phyloP scores from a whole-genome alignment of 331 rosid genomes.

The Pyracantha coccinea region DNA sequence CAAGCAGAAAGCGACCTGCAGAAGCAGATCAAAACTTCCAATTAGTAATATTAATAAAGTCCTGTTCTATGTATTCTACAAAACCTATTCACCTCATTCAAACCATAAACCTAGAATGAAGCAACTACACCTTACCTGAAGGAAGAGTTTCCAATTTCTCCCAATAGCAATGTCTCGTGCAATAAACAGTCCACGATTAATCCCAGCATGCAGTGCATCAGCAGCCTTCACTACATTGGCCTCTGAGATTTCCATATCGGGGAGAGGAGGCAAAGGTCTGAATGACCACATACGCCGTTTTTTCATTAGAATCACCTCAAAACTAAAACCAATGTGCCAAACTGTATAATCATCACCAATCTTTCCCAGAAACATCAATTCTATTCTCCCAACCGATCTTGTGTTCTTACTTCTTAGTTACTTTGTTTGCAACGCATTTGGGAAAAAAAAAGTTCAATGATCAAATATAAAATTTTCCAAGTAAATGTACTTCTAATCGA shows the following conservation, averaged over 20 bases:
- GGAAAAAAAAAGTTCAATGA: not conserved
- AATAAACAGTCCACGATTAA: conserved; percentile 50
- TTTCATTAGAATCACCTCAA: conserved; percentile 4
- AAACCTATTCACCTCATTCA: not conserved
- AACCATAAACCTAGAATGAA: not conserved
- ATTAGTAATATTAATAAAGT: not conserved
- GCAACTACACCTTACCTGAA: conserved; percentile 39
- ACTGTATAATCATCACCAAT: not conserved
- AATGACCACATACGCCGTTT: conserved; percentile 4
- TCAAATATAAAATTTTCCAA: not conserved
- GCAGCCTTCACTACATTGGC: conserved; percentile 45
- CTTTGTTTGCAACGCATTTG: not conserved
- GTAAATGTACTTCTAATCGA: not conserved
- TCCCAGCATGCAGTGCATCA: conserved; percentile 53
- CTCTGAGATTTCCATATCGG: conserved; percentile 89
- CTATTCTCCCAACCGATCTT: not conserved
- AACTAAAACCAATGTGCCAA: conserved; percentile 3
- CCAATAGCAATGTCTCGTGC: conserved; percentile 78
- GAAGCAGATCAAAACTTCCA: conserved; percentile 1
- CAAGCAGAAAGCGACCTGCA: conserved; percentile 62
- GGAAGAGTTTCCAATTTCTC: conserved; percentile 57
- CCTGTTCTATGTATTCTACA: not conserved
- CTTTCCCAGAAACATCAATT: not conserved
- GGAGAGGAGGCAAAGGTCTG: conserved; percentile 97
- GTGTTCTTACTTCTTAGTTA: not conserved